Evolutionary conservation across 495 filamentous ascomycete species (phyloP).

Genomic region (Viridothelium virens): DNA sequence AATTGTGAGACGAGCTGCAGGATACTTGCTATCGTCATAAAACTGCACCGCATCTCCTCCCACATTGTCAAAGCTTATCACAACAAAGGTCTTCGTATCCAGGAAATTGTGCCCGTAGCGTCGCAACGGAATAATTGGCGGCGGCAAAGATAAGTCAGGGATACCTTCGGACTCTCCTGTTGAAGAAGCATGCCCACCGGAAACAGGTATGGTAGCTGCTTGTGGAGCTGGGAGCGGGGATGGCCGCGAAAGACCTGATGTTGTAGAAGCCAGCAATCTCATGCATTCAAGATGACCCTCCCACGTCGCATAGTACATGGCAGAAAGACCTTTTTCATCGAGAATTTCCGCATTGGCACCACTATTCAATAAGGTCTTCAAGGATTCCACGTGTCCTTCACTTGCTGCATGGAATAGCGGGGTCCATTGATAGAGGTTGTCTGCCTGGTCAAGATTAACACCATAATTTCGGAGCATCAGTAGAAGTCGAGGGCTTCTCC

Average conservation of each 20-base stretch:
- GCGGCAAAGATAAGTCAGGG: conserved; percentile 83
- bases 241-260: not conserved
- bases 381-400: conserved; percentile 84
- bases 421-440: conserved; percentile 96
- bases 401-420: conserved; percentile 93
- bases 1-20: conserved; percentile 88
- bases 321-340: conserved; percentile 87
- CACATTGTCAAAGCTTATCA: conserved; percentile 73
- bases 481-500: conserved; percentile 67
- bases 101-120: conserved; percentile 98
- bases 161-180: conserved; percentile 71
- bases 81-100: conserved; percentile 90
- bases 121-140: conserved; percentile 88
- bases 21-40: conserved; percentile 92
- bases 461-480: conserved; percentile 75
- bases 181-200: conserved; percentile 34
- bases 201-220: conserved; percentile 34
- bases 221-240: conserved; percentile 39
- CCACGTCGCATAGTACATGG: conserved; percentile 98
- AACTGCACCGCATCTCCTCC: conserved; percentile 69
- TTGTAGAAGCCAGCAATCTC: conserved; percentile 53
- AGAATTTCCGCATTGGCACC: conserved; percentile 65
- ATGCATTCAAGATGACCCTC: conserved; percentile 95
- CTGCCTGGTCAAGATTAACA: conserved; percentile 83
- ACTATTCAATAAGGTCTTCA: conserved; percentile 66